These are phyloP conservation scores for Claviceps paspali DNA, from an alignment of 2,329 filamentous ascomycete species.

Conservation along the genomic window DNA sequence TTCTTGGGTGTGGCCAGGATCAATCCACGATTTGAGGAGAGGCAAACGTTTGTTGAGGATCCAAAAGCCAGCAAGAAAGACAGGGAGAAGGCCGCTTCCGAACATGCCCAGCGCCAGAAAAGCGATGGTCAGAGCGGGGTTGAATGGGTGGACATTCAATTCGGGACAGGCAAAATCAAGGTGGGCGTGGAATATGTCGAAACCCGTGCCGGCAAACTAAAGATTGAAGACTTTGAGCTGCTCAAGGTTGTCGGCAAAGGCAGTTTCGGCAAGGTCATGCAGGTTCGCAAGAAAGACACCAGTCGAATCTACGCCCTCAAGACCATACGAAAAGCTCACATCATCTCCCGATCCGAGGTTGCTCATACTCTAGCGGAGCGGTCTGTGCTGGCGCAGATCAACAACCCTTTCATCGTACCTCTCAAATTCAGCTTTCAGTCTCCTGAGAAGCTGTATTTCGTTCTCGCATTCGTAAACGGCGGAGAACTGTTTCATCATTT, in stretches of 20 bases:
- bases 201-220: constrained; percentile 75
- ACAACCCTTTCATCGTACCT: constrained; percentile 98
- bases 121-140: constrained; percentile 51
- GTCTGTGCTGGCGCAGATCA: constrained; percentile 97
- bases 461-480: constrained; percentile 93
- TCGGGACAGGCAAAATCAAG: constrained; percentile 76
- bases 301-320: constrained; percentile 96
- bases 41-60: constrained; percentile 55
- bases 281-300: constrained; percentile 96
- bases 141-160: constrained; percentile 83
- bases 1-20: constrained; percentile 86
- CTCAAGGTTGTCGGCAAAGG: constrained; percentile 97
- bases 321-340: constrained; percentile 98
- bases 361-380: constrained; percentile 91
- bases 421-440: constrained; percentile 99
- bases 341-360: constrained; percentile 95
- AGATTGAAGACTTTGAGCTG: constrained; percentile 92
- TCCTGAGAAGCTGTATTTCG: constrained; percentile 94
- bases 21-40: constrained; percentile 83
- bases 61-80: constrained; percentile 77
- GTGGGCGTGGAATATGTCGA: constrained; percentile 93
- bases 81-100: constrained; percentile 58
- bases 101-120: constrained; percentile 40
- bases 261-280: constrained; percentile 98
- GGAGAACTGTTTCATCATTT: constrained; percentile 96